Evolutionary conservation across 192 early-diverging fungal genomes (phyloP).

Genomic region (Entomortierella chlamydospora): DNA sequence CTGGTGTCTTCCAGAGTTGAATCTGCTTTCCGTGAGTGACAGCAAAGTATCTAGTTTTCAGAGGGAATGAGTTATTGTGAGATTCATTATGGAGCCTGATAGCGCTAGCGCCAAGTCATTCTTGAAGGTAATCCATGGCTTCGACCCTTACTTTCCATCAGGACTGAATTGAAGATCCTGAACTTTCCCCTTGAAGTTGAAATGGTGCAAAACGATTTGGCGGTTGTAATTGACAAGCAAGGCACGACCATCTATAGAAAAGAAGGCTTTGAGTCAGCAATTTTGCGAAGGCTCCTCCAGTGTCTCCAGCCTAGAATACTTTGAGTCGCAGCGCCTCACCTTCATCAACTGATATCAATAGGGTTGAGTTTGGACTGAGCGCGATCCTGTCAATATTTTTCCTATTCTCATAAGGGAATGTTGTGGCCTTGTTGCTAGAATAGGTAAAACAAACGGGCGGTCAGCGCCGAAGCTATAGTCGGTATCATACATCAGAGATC

Average conservation of each 20-base stretch:
- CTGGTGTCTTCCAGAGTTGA: constrained; percentile 94
- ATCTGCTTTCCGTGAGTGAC: constrained; percentile 87
- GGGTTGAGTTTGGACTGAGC: constrained; percentile 86
- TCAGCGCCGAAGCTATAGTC: too few species aligned
- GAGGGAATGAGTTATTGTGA: neutral
- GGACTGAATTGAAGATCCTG: constrained; percentile 92
- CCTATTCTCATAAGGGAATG: constrained; percentile 94
- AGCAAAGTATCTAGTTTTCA: constrained; percentile 71
- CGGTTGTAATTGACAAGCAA: constrained; percentile 89
- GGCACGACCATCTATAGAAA: constrained; percentile 79
- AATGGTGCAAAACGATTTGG: constrained; percentile 86
- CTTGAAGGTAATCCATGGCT: neutral
- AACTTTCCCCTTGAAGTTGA: constrained; percentile 88
- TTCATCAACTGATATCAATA: constrained; percentile 95
- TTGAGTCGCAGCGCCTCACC: constrained; percentile 53
- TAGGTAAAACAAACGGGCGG: neutral
- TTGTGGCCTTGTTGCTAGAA: constrained; percentile 86
- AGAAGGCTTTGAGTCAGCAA: neutral
- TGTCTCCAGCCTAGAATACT: neutral
- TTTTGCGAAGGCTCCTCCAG: neutral
- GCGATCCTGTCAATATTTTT: constrained; percentile 92
- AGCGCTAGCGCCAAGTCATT: neutral
- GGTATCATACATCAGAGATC: too few species aligned
- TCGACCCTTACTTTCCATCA: constrained; percentile 74
- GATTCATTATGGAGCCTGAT: too few species aligned